phyloP scores from a whole-genome alignment of 208 protist species.

The Plasmodiophora brassicae region DNA sequence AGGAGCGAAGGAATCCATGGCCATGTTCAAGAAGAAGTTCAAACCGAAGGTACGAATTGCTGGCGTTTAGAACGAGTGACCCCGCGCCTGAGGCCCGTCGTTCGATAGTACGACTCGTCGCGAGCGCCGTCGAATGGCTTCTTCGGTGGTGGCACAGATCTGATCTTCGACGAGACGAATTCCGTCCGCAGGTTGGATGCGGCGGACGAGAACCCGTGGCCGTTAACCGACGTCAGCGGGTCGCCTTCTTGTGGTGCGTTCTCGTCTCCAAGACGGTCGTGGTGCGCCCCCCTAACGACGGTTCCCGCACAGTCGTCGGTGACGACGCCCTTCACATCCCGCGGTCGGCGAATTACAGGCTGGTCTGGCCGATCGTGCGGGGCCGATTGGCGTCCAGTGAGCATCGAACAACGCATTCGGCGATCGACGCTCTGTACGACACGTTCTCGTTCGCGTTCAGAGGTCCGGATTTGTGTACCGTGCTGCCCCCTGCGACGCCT shows the following conservation, averaged over 20 bases:
- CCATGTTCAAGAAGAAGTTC: not conserved
- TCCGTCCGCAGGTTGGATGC: not conserved
- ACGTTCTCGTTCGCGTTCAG: not conserved
- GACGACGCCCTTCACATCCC: not conserved
- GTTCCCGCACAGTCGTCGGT: not conserved
- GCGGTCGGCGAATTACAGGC: not conserved
- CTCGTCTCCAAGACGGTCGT: not conserved
- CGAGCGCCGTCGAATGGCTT: not conserved
- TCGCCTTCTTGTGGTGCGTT: not conserved
- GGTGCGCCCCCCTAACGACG: not conserved
- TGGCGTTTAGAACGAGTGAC: not conserved
- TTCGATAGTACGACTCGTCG: not conserved
- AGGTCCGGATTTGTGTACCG: not conserved
- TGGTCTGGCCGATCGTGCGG: not conserved
- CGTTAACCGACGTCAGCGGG: not conserved
- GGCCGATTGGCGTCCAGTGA: not conserved
- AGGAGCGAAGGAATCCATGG: not conserved
- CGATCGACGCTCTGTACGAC: not conserved
- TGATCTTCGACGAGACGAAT: not conserved
- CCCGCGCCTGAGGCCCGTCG: not conserved
- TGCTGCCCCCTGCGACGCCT: not conserved
- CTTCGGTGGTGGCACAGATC: not conserved
- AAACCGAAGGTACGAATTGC: not conserved
- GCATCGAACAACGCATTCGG: not conserved
- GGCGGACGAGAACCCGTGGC: not conserved